A percentile compares a stretch with the other conserved stretches of the same genome.
Conservation (phyloP, 768 basidiomycete species). For the Suillus discolor region DNA sequence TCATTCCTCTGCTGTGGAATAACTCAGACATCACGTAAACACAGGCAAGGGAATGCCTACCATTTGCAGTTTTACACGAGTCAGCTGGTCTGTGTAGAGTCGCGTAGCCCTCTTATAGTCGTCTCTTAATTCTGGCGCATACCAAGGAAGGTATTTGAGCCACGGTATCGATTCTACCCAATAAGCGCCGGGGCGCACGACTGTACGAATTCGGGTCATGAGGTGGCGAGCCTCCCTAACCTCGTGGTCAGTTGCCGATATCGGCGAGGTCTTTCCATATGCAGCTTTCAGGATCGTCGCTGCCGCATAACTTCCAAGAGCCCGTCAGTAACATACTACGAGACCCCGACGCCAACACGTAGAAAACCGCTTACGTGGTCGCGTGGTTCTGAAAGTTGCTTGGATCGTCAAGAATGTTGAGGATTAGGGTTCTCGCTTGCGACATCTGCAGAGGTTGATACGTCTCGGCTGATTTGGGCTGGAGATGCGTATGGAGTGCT, state of each 20-base stretch:
- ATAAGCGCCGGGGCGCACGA: conserved; percentile 51
- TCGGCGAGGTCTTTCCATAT: conserved; percentile 40
- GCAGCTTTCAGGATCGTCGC: conserved; percentile 21
- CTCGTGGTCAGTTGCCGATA: conserved; percentile 30
- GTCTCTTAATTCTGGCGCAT: conserved; percentile 23
- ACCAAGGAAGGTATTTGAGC: conserved; percentile 35
- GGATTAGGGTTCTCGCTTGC: background rate
- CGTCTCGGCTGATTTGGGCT: background rate
- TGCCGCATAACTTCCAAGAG: background rate
- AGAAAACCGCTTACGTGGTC: background rate
- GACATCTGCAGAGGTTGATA: background rate
- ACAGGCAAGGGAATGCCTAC: background rate
- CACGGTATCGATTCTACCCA: conserved; percentile 52
- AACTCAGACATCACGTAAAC: background rate
- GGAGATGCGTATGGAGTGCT: conserved; percentile 15
- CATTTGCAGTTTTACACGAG: background rate
- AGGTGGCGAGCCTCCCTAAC: background rate
- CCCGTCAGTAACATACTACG: background rate
- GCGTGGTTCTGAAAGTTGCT: background rate
- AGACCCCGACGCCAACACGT: background rate
- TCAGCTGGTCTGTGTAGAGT: conserved; percentile 29
- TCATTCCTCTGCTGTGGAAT: background rate
- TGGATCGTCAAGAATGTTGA: background rate
- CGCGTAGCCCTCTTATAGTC: conserved; percentile 10
- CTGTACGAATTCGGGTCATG: conserved; percentile 8